Conservation (phyloP, 306 rosid species). For the Medicago ruthenica region DNA sequence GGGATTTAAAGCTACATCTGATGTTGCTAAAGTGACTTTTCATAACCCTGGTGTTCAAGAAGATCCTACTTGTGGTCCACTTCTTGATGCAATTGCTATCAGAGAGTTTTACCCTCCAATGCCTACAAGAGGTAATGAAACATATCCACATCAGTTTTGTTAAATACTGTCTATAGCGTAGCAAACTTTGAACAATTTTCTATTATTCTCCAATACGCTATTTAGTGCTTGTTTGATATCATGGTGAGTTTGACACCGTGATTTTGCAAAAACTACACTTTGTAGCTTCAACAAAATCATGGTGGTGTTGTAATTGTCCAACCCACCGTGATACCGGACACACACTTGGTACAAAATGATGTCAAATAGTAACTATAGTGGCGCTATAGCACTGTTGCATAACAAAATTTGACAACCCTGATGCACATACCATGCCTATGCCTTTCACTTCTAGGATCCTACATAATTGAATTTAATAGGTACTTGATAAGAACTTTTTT, state of each 20-base stretch:
- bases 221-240: too few species aligned
- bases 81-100: slow-evolving; percentile 90
- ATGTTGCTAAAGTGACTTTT: slow-evolving; percentile 65
- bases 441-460: neutral
- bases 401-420: neutral
- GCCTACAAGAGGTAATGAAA: slow-evolving; percentile 76
- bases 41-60: slow-evolving; percentile 96
- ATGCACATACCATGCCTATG: neutral
- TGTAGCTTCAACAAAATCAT: too few species aligned
- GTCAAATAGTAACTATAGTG: neutral
- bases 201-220: neutral
- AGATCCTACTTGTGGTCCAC: slow-evolving; percentile 92
- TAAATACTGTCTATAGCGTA: neutral
- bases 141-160: neutral
- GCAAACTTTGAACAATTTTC: neutral
- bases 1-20: slow-evolving; percentile 65
- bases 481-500: too few species aligned
- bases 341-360: too few species aligned
- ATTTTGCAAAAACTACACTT: too few species aligned
- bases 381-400: neutral
- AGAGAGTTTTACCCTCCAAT: slow-evolving; percentile 72
- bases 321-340: too few species aligned
- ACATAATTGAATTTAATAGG: neutral
- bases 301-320: too few species aligned
- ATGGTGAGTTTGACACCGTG: too few species aligned